phyloP scores from a whole-genome alignment of 2,329 filamentous ascomycete genomes.

The Botryotinia narcissicola region DNA sequence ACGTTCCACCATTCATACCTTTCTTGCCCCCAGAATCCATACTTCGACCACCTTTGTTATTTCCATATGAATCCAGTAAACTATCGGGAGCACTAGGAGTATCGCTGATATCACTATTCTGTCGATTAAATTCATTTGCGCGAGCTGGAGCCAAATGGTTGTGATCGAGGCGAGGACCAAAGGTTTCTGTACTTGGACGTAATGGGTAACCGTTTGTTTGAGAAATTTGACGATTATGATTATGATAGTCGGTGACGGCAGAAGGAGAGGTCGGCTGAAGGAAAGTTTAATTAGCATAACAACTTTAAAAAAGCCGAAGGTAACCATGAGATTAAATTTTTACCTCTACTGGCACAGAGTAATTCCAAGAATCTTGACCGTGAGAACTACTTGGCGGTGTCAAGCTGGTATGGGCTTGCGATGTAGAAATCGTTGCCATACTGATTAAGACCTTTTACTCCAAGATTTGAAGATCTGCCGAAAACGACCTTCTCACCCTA shows the following conservation, averaged over 20 bases:
- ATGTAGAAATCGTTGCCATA: conserved; percentile 40
- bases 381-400: conserved; percentile 38
- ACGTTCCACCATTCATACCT: conserved; percentile 26
- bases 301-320: not conserved
- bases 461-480: not conserved
- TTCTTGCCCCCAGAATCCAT: conserved; percentile 34
- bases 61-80: conserved; percentile 45
- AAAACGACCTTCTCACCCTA: conserved; percentile 1
- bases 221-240: conserved; percentile 21
- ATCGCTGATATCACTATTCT: conserved; percentile 44
- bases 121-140: conserved; percentile 41
- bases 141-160: conserved; percentile 39
- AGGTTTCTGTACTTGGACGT: conserved; percentile 5
- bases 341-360: conserved; percentile 33
- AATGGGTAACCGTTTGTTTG: conserved; percentile 26
- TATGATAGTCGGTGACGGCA: conserved; percentile 3
- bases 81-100: conserved; percentile 47
- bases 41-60: conserved; percentile 31
- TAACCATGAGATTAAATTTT: conserved; percentile 27
- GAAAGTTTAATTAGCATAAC: conserved; percentile 14
- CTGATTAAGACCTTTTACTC: not conserved
- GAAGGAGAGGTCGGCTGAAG: conserved; percentile 7
- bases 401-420: conserved; percentile 37
- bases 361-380: conserved; percentile 36
- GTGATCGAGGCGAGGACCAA: conserved; percentile 26